phyloP scores from a whole-genome alignment of 257 asterid species.

The Penstemon eatonii region DNA sequence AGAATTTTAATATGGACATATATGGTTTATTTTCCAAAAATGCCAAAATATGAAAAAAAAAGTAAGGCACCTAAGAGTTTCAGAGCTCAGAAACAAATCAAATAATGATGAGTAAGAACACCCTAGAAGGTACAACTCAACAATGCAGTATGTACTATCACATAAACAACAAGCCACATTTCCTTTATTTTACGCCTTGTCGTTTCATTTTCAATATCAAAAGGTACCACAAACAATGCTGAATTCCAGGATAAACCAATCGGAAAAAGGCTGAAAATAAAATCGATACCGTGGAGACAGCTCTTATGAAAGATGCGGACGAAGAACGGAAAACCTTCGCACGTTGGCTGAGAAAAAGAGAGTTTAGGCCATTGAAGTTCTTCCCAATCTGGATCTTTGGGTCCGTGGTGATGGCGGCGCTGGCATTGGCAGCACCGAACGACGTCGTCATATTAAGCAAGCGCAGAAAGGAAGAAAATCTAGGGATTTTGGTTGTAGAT shows the following conservation, averaged over 20 bases:
- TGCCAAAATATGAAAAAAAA: too few relatives aligned
- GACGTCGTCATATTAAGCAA: conserved; percentile 43
- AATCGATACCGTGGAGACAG: conserved; percentile 66
- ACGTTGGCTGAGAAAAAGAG: conserved; percentile 43
- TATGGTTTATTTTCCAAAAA: too few relatives aligned
- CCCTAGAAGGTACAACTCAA: too few relatives aligned
- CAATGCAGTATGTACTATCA: too few relatives aligned
- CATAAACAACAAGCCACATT: too few relatives aligned
- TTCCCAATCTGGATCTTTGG: conserved; percentile 38
- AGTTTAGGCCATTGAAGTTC: conserved; percentile 40
- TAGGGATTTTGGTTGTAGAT: neutral
- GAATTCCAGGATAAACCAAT: neutral
- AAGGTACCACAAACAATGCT: too few relatives aligned
- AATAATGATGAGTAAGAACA: too few relatives aligned
- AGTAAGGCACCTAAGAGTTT: too few relatives aligned
- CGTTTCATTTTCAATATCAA: too few relatives aligned
- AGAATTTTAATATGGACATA: too few relatives aligned
- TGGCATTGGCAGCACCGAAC: conserved; percentile 39
- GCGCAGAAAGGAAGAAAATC: neutral
- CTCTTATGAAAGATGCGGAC: conserved; percentile 50
- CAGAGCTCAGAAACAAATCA: too few relatives aligned
- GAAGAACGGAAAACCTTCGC: conserved; percentile 32
- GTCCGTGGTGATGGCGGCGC: conserved; percentile 42
- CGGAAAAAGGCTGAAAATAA: neutral
- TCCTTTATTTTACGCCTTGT: too few relatives aligned